Base-by-base conservation (phyloP, 2,329 filamentous ascomycete genomes). In the Piedraia hortae region DNA sequence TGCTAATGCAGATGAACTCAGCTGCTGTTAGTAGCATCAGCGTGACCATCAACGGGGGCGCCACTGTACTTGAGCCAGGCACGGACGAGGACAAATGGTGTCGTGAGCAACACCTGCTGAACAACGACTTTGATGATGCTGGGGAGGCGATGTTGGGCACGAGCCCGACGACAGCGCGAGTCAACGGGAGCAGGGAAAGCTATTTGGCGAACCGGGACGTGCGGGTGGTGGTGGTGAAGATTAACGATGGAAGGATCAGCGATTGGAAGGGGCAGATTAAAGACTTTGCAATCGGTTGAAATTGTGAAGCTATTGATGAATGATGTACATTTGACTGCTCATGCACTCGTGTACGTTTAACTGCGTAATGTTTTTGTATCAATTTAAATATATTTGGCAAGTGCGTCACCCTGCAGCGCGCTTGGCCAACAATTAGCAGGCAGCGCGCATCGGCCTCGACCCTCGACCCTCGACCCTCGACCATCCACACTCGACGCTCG, bases 211-310 rank as follows among this genome's bases (percentile, higher is more conserved):
- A 70, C 3, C 71, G 77, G 38, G 72, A 85, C 41, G 78, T 88
- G 2, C 59, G 72, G 21, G 80, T 91, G 4, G 75, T 93, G 15
- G 61, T 82, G 4, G 85, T 93, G 5, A 62, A 59, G 35, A 75
- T 93, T 34, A 61, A 59, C 35, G 74, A 80, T 41, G 78, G 85
- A 21, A 60, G 78, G 37, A 88, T 88, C 36, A 78, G 73, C 32
- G 85, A 90, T 44, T 90, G 73, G 72, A 90, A 90, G 51, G 82
- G 85, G n/a, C 63, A 66, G 8, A 77, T 93, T 4, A 63, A 71
- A 35, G 82, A 93, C 41, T 93, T 30, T 24, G 24, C 22, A n/a
- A 9, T 26, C 8, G 16, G 15, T 10, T n/a, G n/a, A n/a, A n/a
- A n/a, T n/a, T n/a, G n/a, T n/a, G n/a, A n/a, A n/a, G n/a, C n/a